These are phyloP conservation scores for Rutstroemia sp. DNA, from an alignment of 2,329 filamentous ascomycete species.

Conservation along the genomic window DNA sequence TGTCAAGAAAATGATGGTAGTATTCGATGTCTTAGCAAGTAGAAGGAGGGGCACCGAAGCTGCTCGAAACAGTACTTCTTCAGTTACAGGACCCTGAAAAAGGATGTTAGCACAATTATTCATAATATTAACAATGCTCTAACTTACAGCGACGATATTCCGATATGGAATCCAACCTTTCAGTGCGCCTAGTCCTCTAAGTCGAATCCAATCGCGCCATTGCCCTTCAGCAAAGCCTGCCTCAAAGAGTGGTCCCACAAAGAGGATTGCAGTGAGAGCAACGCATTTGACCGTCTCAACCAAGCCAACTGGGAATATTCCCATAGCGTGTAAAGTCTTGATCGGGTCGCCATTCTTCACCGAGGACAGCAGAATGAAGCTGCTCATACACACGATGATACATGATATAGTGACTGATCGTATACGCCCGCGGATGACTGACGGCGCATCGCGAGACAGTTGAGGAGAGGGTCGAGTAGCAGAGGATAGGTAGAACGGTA, in stretches of 20 bases:
- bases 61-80: slow-evolving; percentile 90
- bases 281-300: slow-evolving; percentile 56
- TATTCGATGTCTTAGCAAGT: slow-evolving; percentile 46
- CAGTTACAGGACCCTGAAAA: slow-evolving; percentile 69
- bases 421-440: slow-evolving; percentile 81
- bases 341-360: slow-evolving; percentile 41
- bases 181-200: slow-evolving; percentile 51
- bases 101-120: neutral
- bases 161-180: slow-evolving; percentile 76
- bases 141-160: slow-evolving; percentile 74
- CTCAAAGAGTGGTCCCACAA: slow-evolving; percentile 79
- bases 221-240: slow-evolving; percentile 62
- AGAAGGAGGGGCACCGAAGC: slow-evolving; percentile 78
- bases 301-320: slow-evolving; percentile 70
- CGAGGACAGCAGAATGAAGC: slow-evolving; percentile 57
- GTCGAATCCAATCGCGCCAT: slow-evolving; percentile 57
- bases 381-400: slow-evolving; percentile 56
- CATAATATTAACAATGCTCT: neutral
- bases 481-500: slow-evolving; percentile 79
- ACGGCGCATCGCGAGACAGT: slow-evolving; percentile 78
- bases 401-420: slow-evolving; percentile 73
- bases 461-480: slow-evolving; percentile 71
- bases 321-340: slow-evolving; percentile 63
- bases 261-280: slow-evolving; percentile 70
- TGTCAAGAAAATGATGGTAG: slow-evolving; percentile 66